A percentile compares a stretch with the other conserved stretches of the same genome.
phyloP scores from a whole-genome alignment of 2,329 filamentous ascomycete species.

The Aspergillus flavus region DNA sequence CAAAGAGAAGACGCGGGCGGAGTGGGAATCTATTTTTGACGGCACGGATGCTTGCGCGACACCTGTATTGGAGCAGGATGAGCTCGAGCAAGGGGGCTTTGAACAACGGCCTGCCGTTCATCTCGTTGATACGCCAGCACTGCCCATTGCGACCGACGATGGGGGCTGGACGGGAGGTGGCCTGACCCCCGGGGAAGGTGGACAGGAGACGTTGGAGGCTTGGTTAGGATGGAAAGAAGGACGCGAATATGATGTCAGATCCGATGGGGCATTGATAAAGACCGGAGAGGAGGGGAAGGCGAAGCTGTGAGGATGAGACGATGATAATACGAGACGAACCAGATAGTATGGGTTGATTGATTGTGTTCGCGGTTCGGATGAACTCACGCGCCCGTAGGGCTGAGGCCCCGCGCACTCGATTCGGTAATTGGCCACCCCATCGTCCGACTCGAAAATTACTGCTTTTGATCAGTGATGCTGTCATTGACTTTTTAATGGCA shows the following conservation, averaged over 20 bases:
- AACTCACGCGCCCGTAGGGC: neutral
- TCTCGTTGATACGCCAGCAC: conserved; percentile 69
- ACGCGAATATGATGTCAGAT: conserved; percentile 65
- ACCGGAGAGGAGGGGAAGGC: conserved; percentile 40
- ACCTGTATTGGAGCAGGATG: conserved; percentile 76
- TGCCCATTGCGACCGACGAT: conserved; percentile 58
- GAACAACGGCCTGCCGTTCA: conserved; percentile 50
- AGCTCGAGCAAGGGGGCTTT: conserved; percentile 65
- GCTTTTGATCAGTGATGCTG: neutral
- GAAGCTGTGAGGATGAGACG: conserved; percentile 25
- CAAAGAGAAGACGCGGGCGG: conserved; percentile 66
- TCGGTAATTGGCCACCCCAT: neutral
- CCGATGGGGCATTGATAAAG: conserved; percentile 63
- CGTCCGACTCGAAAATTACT: neutral
- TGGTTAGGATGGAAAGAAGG: conserved; percentile 82
- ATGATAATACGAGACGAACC: neutral
- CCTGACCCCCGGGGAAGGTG: conserved; percentile 69
- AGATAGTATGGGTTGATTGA: neutral
- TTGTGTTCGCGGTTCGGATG: neutral
- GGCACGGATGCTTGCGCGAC: conserved; percentile 90
- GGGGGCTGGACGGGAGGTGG: conserved; percentile 68
- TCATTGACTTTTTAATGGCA: neutral
- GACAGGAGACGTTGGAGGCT: conserved; percentile 65
- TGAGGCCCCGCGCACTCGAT: neutral
- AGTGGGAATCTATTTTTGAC: conserved; percentile 88